Conservation (phyloP, 306 rosid species). For the Rosa chinensis region DNA sequence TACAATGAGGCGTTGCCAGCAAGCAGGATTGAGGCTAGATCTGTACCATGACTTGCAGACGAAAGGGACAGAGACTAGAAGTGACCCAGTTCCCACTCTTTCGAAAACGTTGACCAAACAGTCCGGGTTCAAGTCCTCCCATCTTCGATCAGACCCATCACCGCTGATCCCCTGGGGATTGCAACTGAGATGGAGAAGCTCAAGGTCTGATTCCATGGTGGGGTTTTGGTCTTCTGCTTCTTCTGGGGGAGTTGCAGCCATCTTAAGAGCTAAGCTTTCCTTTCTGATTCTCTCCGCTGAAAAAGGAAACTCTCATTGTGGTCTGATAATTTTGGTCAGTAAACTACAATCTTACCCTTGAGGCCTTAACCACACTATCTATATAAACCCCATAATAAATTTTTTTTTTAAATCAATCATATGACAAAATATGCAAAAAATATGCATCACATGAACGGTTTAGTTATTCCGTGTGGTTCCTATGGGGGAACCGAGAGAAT, state of each 20-base stretch:
- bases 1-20: slow-evolving; percentile 7
- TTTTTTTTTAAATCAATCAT: too few relatives aligned
- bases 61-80: slow-evolving; percentile 11
- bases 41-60: slow-evolving; percentile 20
- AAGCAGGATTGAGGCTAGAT: neutral
- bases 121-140: slow-evolving; percentile 7
- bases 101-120: slow-evolving; percentile 6
- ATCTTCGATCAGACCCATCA: neutral
- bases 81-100: slow-evolving; percentile 1
- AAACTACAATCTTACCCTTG: neutral
- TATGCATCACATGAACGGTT: too few relatives aligned
- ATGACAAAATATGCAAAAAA: too few relatives aligned
- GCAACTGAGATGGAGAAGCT: neutral
- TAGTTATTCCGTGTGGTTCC: too few relatives aligned
- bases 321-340: neutral
- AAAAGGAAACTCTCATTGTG: neutral
- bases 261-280: neutral
- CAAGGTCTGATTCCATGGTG: neutral
- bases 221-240: neutral
- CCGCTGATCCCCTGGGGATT: neutral
- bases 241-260: neutral
- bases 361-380: neutral
- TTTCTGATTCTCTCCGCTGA: neutral
- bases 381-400: too few relatives aligned
- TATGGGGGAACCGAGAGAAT: too few relatives aligned